Evolutionary conservation across 2,329 filamentous ascomycete species (phyloP), one percentile per base, ranked within the genome.

Genomic region (Lasiodiplodia citricola): DNA sequence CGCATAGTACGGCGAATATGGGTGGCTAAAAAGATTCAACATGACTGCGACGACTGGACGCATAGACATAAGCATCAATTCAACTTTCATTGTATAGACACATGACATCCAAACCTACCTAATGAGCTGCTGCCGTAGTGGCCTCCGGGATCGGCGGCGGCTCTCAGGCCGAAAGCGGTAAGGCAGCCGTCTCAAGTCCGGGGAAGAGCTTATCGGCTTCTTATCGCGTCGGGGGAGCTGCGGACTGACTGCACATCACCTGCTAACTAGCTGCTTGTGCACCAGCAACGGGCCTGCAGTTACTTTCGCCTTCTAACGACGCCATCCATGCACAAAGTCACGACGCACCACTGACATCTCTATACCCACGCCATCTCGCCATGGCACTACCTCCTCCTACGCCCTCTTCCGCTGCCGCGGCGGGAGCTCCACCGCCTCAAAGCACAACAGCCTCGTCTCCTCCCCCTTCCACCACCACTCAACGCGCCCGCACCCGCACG

Each of bases 401-500:
- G 21, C 31, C 58, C n/a, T 25, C 31, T 35, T 35, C 44, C 44
- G 18, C 44, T 10, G 18, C 21, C 28, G 21, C 47, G 14, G 31
- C 65, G 7, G 51, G 35, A 51, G 51, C 65, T 38, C 65, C 54
- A 51, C 54, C 54, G 38, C 65, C 65, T 18, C 54, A 21, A 41
- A 51, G 28, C 21, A 13, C 52, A 37, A 25, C 47, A 47, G 41
- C 67, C 50, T 28, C 51, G 18, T 16, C 52, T 47, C 35, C 28
- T 14, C 57, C 56, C 16, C 14, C 47, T 31, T 23, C 31, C 13
- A 14, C 37, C 31, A 37, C 44, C 38, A 13, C 23, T 16, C 58
- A 64, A 25, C 66, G 63, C 28, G 14, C 35, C 13, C 66, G 66
- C 50, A 44, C 56, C 16, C 56, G 57, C 47, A 68, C 66, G 28